A percentile compares a stretch with the other conserved stretches of the same genome.
These are phyloP conservation scores for Sclerotinia sclerotiorum DNA, from an alignment of 2,329 filamentous ascomycete genomes.

Conservation along the genomic window DNA sequence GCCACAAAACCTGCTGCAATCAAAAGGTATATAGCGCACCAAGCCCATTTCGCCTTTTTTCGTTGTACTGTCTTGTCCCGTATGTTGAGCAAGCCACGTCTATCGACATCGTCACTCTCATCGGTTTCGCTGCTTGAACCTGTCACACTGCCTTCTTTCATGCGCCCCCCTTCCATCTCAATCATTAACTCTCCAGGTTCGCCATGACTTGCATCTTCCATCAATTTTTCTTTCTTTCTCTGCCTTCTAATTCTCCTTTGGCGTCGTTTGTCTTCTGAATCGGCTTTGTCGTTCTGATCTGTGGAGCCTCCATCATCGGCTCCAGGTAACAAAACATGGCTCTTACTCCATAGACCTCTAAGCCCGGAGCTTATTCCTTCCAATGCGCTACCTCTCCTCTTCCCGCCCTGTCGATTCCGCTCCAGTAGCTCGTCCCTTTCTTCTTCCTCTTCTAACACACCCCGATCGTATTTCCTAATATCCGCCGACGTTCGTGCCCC, in stretches of 20 bases:
- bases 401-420: constrained; percentile 46
- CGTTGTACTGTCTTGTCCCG: constrained; percentile 51
- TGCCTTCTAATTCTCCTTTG: constrained; percentile 49
- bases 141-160: constrained; percentile 64
- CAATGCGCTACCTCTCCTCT: constrained; percentile 28
- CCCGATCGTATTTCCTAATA: constrained; percentile 66
- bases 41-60: constrained; percentile 54
- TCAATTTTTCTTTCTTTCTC: constrained; percentile 53
- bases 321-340: constrained; percentile 37
- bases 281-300: not conserved
- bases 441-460: constrained; percentile 74
- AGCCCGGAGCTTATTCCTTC: constrained; percentile 43
- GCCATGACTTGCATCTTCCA: constrained; percentile 56
- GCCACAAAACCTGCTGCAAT: constrained; percentile 56
- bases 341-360: constrained; percentile 42
- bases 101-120: constrained; percentile 58
- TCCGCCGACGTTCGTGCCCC: constrained; percentile 68
- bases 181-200: constrained; percentile 80
- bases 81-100: constrained; percentile 50
- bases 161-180: constrained; percentile 78
- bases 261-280: constrained; percentile 43
- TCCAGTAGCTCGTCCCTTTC: constrained; percentile 63
- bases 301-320: constrained; percentile 31
- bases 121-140: constrained; percentile 62
- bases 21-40: constrained; percentile 53